phyloP scores from a whole-genome alignment of 495 filamentous ascomycete species.

The Lasiosphaeria ovina region DNA sequence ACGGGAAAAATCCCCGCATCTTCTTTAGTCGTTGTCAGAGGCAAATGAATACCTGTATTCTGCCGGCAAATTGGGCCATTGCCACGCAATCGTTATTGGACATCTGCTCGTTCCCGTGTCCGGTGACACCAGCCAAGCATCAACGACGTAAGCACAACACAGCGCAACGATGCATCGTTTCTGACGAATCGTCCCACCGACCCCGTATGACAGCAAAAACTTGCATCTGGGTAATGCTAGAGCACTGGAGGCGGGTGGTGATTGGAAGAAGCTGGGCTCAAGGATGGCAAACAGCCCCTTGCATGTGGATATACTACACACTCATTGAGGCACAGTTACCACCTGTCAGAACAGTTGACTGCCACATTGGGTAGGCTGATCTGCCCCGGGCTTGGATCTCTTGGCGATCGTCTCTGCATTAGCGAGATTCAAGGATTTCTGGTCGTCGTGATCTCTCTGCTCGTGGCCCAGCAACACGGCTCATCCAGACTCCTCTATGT shows the following conservation, averaged over 20 bases:
- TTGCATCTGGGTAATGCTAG: background rate
- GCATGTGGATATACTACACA: no score
- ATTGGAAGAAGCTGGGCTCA: background rate
- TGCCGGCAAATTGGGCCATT: slow-evolving; percentile 16
- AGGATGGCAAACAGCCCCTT: background rate
- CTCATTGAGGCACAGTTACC: no score
- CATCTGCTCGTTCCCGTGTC: slow-evolving; percentile 4
- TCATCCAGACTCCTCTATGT: background rate
- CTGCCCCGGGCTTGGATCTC: slow-evolving; percentile 6
- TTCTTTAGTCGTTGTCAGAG: slow-evolving; percentile 12
- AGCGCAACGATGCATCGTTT: slow-evolving; percentile 1
- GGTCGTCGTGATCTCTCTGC: background rate
- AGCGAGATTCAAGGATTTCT: background rate
- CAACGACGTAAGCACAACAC: background rate
- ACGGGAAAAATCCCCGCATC: slow-evolving; percentile 6
- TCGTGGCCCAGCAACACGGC: background rate
- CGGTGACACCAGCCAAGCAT: slow-evolving; percentile 11
- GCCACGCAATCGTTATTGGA: slow-evolving; percentile 9
- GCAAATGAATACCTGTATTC: slow-evolving; percentile 16
- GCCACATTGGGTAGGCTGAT: background rate
- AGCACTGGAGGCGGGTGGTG: background rate
- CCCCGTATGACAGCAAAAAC: slow-evolving; percentile 3
- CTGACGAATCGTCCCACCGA: background rate
- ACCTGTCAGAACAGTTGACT: no score
- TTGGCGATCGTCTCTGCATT: slow-evolving; percentile 11